Evolutionary conservation across 1,139 yeast species (phyloP), one percentile per base, ranked within the genome.

Genomic region (Fermentozyma sake): DNA sequence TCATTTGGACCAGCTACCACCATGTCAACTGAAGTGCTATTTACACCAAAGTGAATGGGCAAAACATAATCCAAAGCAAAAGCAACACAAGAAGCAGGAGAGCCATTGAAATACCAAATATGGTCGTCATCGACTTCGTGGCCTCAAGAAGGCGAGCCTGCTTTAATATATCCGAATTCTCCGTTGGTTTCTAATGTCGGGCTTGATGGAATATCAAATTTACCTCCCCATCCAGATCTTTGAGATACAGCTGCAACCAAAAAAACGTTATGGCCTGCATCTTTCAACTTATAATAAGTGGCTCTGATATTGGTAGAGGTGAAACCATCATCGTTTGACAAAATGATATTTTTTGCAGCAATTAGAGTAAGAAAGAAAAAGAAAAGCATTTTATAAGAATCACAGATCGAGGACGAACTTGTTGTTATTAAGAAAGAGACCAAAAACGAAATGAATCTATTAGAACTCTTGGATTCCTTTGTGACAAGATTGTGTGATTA

Each of bases 261-360:
- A 37, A 67, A 56, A 29, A 74, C 80, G 27, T 61, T 58, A 51
- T 75, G 76, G 19, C 79, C 80, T 12, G 74, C 79, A 10, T 51
- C 58, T 41, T 62, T 69, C 48, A 75, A 62, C 35, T 62, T 72
- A 41, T 66, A 58, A 64, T 74, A 75, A 22, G 76, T 53, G 21
- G 80, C 79, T 54, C 80, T 69, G 49, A 75, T 69, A 52, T 73
- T 72, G 34, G 79, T 72, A 17, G 79, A 56, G 14, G 67, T 68
- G 74, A 74, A 75, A 20, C 76, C 68, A 45, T 75, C 82, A 52
- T 75, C 82, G 46, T 75, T 74, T 41, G 79, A 65, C 35, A 75
- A 58, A 32, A 75, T 51, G 42, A 75, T 73, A 54, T 66, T 73
- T 48, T 73, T 66, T 32, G 61, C 55, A 7, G 37, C 34, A 21